phyloP scores from a whole-genome alignment of 1,139 yeast species.

The Ogataea hybrid region DNA sequence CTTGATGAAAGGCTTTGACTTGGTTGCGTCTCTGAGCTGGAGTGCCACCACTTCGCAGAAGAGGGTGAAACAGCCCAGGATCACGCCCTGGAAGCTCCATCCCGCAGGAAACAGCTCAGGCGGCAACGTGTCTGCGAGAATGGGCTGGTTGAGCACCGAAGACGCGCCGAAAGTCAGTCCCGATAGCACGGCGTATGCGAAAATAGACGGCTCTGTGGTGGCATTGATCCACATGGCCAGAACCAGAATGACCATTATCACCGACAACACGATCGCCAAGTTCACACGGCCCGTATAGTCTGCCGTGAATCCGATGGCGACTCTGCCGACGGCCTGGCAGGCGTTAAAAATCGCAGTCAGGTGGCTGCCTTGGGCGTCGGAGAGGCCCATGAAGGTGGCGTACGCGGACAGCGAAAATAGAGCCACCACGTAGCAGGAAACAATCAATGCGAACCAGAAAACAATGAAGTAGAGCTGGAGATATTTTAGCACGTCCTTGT shows the following conservation, averaged over 20 bases:
- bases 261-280: conserved; percentile 35
- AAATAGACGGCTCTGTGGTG: conserved; percentile 34
- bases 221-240: conserved; percentile 51
- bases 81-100: conserved; percentile 56
- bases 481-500: conserved; percentile 25
- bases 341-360: conserved; percentile 51
- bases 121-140: conserved; percentile 42
- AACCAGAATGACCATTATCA: conserved; percentile 38
- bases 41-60: conserved; percentile 40
- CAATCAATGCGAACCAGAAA: conserved; percentile 37
- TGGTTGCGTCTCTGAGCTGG: conserved; percentile 37
- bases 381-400: conserved; percentile 47
- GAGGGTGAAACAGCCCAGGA: conserved; percentile 45
- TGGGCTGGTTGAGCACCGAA: conserved; percentile 36
- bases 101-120: conserved; percentile 53
- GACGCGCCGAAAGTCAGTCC: conserved; percentile 46
- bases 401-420: conserved; percentile 52
- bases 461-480: conserved; percentile 38
- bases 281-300: conserved; percentile 51
- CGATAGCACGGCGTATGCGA: conserved; percentile 37
- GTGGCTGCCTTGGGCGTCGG: conserved; percentile 46
- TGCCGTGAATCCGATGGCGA: conserved; percentile 45
- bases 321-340: conserved; percentile 55
- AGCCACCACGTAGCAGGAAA: conserved; percentile 42
- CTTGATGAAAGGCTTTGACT: conserved; percentile 45